phyloP scores from a whole-genome alignment of 106 monocot genomes.

The Iris macrosiphon region DNA sequence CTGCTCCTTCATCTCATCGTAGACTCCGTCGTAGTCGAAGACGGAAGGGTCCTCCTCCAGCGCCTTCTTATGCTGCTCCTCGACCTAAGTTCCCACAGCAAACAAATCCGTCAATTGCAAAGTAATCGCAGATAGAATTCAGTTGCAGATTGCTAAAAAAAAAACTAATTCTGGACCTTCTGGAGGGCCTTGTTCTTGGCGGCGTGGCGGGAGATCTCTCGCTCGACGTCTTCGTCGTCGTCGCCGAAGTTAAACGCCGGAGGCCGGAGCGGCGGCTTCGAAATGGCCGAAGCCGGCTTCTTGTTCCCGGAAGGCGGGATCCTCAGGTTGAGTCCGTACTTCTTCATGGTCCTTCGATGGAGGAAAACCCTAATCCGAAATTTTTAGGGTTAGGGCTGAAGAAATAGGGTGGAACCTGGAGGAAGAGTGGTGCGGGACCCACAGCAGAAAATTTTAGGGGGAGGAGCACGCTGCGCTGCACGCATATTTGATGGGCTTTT shows the following conservation, averaged over 20 bases:
- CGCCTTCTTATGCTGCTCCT: conserved; percentile 82
- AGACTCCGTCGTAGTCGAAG: conserved; percentile 84
- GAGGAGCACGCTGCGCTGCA: too few species aligned
- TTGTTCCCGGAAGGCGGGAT: conserved; percentile 17
- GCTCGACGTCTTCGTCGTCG: conserved; percentile 46
- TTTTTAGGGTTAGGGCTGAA: too few species aligned
- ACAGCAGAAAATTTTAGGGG: too few species aligned
- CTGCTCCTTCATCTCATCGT: conserved; percentile 83
- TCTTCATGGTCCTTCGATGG: conserved; percentile 34
- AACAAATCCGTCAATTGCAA: neutral
- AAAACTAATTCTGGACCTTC: conserved; percentile 17
- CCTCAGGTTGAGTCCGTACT: conserved; percentile 50
- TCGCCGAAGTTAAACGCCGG: conserved; percentile 24
- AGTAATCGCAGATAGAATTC: too few species aligned
- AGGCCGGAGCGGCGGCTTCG: conserved; percentile 19
- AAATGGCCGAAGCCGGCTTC: conserved; percentile 12
- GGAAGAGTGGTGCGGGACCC: too few species aligned
- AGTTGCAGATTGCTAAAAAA: neutral
- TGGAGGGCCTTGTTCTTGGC: conserved; percentile 36
- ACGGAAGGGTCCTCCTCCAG: conserved; percentile 81
- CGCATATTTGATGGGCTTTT: too few species aligned
- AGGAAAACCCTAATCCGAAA: too few species aligned
- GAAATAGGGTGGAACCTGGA: too few species aligned
- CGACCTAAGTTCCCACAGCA: conserved; percentile 17
- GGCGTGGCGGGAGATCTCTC: conserved; percentile 45